These are phyloP conservation scores for Aspergillus niger DNA, from an alignment of 2,329 filamentous ascomycete genomes.

Conservation along the genomic window DNA sequence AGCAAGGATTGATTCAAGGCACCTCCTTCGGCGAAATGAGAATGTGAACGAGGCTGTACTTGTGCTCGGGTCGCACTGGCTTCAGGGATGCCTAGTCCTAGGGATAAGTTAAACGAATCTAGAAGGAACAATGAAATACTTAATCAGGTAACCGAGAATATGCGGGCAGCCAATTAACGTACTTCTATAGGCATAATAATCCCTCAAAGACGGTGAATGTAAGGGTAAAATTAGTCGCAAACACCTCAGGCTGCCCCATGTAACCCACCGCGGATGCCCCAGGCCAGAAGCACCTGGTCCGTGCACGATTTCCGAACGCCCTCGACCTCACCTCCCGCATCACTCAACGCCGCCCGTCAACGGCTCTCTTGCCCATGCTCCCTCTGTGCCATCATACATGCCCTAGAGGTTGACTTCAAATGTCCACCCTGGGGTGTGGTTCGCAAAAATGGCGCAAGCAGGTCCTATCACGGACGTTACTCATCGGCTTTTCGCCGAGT, in stretches of 20 bases:
- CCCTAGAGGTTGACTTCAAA: slow-evolving; percentile 41
- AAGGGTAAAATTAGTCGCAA: not conserved
- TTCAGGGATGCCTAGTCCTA: not conserved
- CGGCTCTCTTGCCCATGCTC: slow-evolving; percentile 25
- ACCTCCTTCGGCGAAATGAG: no score
- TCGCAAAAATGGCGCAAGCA: slow-evolving; percentile 49
- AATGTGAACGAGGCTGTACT: not conserved
- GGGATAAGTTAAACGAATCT: not conserved
- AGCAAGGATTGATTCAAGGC: not conserved
- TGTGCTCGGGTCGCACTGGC: not conserved
- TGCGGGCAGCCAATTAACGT: not conserved
- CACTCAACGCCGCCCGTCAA: slow-evolving; percentile 18
- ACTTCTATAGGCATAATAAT: not conserved
- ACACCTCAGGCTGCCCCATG: not conserved
- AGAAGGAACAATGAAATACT: not conserved
- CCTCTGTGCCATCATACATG: slow-evolving; percentile 23
- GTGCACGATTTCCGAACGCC: slow-evolving; percentile 28
- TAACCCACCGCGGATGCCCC: slow-evolving; percentile 11
- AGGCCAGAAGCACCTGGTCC: slow-evolving; percentile 26
- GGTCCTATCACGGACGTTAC: slow-evolving; percentile 51
- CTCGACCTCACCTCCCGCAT: slow-evolving; percentile 28
- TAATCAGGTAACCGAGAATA: not conserved
- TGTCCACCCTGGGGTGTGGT: slow-evolving; percentile 41
- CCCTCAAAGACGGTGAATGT: not conserved
- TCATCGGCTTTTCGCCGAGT: slow-evolving; percentile 59